A percentile compares a stretch with the other conserved stretches of the same genome.
These are phyloP conservation scores for Irpex sp. DNA, from an alignment of 1,284 basidiomycete genomes.

Conservation along the genomic window DNA sequence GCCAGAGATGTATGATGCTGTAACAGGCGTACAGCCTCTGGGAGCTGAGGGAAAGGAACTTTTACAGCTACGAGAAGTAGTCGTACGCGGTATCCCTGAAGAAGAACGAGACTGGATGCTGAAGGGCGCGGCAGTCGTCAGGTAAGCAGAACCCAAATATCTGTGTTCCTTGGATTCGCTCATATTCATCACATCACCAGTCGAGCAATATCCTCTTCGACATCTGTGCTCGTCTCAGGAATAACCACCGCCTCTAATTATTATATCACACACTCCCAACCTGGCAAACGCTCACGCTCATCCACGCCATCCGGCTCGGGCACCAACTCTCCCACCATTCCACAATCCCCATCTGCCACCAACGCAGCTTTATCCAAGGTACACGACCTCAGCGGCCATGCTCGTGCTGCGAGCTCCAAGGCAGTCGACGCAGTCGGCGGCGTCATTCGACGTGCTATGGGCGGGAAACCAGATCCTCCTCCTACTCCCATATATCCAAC, in stretches of 20 bases:
- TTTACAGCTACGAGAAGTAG: conserved; percentile 46
- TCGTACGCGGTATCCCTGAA: conserved; percentile 56
- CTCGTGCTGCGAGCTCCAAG: conserved; percentile 61
- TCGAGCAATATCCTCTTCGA: conserved; percentile 65
- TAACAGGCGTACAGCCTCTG: conserved; percentile 22
- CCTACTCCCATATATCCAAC: conserved; percentile 5
- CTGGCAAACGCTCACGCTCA: conserved; percentile 29
- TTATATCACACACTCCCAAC: conserved; percentile 58
- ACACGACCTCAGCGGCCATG: conserved; percentile 63
- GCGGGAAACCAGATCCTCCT: conserved; percentile 18
- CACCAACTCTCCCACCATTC: conserved; percentile 22
- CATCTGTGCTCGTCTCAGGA: conserved; percentile 59
- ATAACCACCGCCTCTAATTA: conserved; percentile 60
- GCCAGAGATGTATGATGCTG: conserved; percentile 28
- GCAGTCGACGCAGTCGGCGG: conserved; percentile 62
- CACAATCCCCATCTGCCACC: conserved; percentile 14
- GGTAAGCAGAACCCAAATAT: conserved; percentile 40
- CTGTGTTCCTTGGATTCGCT: neutral
- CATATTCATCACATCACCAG: conserved; percentile 31
- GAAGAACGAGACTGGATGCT: conserved; percentile 76
- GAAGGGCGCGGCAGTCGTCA: conserved; percentile 63
- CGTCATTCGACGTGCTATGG: conserved; percentile 51
- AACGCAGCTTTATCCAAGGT: conserved; percentile 49
- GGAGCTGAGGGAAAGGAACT: conserved; percentile 32
- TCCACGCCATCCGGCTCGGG: conserved; percentile 17